Evolutionary conservation across 2,329 filamentous ascomycete genomes (phyloP).

Genomic region (Diplocarpon rosae): DNA sequence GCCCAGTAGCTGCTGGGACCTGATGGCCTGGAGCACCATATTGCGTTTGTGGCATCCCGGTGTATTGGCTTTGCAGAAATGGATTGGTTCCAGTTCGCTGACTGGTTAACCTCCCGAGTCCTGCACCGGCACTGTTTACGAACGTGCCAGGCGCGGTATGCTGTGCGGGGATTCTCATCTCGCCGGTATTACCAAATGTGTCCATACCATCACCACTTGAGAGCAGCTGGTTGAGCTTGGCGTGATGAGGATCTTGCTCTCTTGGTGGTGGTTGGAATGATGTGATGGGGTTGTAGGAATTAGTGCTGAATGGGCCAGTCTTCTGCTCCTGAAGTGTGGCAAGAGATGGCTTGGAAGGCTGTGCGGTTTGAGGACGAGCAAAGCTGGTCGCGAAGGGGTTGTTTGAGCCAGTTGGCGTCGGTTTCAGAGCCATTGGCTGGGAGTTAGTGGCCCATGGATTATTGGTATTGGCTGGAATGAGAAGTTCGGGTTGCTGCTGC

Average conservation of each 20-base stretch:
- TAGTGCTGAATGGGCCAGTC: constrained; percentile 42
- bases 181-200: constrained; percentile 94
- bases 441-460: constrained; percentile 77
- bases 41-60: constrained; percentile 55
- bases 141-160: constrained; percentile 95
- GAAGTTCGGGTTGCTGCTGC: constrained; percentile 44
- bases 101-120: constrained; percentile 53
- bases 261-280: constrained; percentile 36
- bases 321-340: constrained; percentile 75
- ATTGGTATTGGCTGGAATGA: constrained; percentile 70
- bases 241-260: constrained; percentile 51
- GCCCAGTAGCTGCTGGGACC: constrained; percentile 45
- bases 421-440: constrained; percentile 56
- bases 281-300: constrained; percentile 41
- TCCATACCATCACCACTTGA: constrained; percentile 86
- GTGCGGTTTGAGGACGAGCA: constrained; percentile 46
- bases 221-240: constrained; percentile 76
- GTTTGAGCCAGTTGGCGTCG: constrained; percentile 88
- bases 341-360: constrained; percentile 55
- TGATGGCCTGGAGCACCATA: constrained; percentile 34
- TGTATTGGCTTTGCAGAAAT: constrained; percentile 76
- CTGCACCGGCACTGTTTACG: constrained; percentile 85
- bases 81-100: constrained; percentile 68
- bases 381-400: constrained; percentile 86
- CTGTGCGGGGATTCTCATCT: constrained; percentile 88